phyloP scores from a whole-genome alignment of 139 green algal genomes.

The Asterochloris erici region DNA sequence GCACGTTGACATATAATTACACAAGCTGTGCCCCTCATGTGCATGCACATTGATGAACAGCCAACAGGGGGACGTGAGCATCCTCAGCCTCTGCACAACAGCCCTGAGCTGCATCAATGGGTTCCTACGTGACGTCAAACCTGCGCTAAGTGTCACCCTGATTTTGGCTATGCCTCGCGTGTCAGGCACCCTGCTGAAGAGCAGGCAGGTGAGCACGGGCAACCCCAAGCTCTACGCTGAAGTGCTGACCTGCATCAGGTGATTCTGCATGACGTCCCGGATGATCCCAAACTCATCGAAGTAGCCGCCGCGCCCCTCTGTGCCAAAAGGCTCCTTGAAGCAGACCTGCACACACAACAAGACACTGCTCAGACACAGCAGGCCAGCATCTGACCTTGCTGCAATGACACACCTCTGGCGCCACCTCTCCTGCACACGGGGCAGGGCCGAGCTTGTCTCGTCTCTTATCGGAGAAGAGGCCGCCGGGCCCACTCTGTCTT shows the following conservation, averaged over 20 bases:
- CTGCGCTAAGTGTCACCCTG: too few relatives aligned
- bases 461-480: not conserved
- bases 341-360: conserved; percentile 57
- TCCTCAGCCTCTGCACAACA: too few relatives aligned
- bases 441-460: too few relatives aligned
- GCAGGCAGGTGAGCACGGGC: not conserved
- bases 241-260: conserved; percentile 75
- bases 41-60: too few relatives aligned
- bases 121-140: too few relatives aligned
- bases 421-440: too few relatives aligned
- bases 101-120: too few relatives aligned
- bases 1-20: too few relatives aligned
- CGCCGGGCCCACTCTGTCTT: not conserved
- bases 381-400: too few relatives aligned
- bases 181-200: not conserved
- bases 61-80: too few relatives aligned
- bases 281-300: conserved; percentile 99
- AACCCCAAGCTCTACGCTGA: not conserved
- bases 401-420: too few relatives aligned
- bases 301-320: conserved; percentile 91
- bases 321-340: conserved; percentile 94
- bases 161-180: not conserved
- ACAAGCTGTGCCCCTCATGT: too few relatives aligned
- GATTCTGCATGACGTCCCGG: conserved; percentile 94
- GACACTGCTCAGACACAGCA: not conserved